Evolutionary conservation across 2,329 filamentous ascomycete species (phyloP), one percentile per base, ranked within the genome.

Genomic region (Cryoendolithus antarcticus): DNA sequence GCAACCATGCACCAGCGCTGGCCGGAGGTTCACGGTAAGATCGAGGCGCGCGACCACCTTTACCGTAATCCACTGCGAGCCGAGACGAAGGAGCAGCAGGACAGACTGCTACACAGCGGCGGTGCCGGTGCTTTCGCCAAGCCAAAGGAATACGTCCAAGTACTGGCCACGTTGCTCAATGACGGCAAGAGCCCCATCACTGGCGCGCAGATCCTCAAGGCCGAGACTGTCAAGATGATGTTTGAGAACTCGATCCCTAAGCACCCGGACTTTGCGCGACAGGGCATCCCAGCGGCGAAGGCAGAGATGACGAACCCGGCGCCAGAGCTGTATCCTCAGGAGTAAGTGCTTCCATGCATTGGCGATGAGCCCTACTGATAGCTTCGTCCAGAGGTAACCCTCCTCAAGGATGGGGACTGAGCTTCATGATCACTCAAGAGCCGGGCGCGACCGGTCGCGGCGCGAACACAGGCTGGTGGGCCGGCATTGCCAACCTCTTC

Each of bases 321-420:
- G 2, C 58, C 64, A 1, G 71, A 77, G 24, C 39, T 79, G 9
- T 78, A 64, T 44, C 62, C 63, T 1, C 59, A 64, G n/a, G 40
- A 42, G 39, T 41, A 12, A 37, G 39, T 30, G 2, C 10, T 9
- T 21, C n/a, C 15, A 19, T 19, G 15, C 15, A 19, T 19, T 19
- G 15, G 15, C 15, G 15, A 19, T 19, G 15, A 19, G 15, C 5
- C 15, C 15, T 19, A 19, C 15, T 19, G 15, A 19, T 19, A 19
- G 5, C 15, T 19, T 19, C 15, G 15, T 19, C 15, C 15, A 19
- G 15, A 19, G 62, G 62, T 12, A 60, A 70, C 43, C 66, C 65
- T 15, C 70, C 75, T 0, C 76, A 81, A 50, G 79, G 79, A 8
- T 82, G 75, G 75, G 75, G 76, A 0, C 58, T 82, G 12, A 51